Evolutionary conservation across 371 early-diverging fungal genomes (phyloP).

Genomic region (Apophysomyces sp.): DNA sequence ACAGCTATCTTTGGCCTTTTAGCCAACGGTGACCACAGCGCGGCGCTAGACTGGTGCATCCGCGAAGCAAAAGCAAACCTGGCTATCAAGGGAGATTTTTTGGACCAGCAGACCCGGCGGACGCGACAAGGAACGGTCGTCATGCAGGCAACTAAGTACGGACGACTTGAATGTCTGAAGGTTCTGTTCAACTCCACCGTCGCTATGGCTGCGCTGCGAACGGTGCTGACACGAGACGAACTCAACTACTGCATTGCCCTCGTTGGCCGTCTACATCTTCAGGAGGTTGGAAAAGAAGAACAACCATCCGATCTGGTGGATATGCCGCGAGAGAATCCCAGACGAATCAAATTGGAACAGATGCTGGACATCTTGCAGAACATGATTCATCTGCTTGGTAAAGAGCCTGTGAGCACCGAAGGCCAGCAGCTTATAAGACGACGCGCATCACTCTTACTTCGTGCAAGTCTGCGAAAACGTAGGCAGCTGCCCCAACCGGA

Average conservation of each 20-base stretch:
- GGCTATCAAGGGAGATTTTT: conserved; percentile 4
- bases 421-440: not conserved
- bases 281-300: not conserved
- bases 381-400: not conserved
- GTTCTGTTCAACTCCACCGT: not conserved
- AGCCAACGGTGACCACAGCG: conserved; percentile 20
- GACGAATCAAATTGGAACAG: not conserved
- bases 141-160: conserved; percentile 10
- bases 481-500: not conserved
- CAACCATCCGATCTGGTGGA: not conserved
- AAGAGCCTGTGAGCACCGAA: not conserved
- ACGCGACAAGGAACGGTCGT: conserved; percentile 6
- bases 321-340: not conserved
- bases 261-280: not conserved
- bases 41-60: conserved; percentile 10
- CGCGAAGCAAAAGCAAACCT: conserved; percentile 1
- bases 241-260: not conserved
- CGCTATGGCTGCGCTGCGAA: not conserved
- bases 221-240: conserved; percentile 1
- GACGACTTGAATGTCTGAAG: conserved; percentile 9
- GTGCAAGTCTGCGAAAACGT: not conserved
- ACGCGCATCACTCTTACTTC: not conserved
- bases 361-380: not conserved
- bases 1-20: conserved; percentile 36
- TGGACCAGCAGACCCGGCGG: conserved; percentile 5